A percentile compares a stretch with the other conserved stretches of the same genome.
Conservation (phyloP, 2,329 filamentous ascomycete species). For the Neofusicoccum parvum region DNA sequence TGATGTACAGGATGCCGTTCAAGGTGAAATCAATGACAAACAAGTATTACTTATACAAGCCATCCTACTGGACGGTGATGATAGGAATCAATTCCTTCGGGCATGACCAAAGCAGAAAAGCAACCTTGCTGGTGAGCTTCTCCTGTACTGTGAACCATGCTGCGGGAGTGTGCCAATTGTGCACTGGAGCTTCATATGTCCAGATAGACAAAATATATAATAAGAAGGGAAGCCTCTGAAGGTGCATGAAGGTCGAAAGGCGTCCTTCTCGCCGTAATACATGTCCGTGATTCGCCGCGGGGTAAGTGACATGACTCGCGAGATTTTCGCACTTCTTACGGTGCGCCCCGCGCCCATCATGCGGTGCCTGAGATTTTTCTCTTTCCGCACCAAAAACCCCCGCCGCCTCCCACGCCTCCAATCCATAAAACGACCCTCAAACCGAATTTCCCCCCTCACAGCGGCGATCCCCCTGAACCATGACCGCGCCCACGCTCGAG, state of each 20-base stretch:
- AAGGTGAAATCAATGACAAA: not conserved
- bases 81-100: not conserved
- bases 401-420: not conserved
- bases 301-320: conserved; percentile 3
- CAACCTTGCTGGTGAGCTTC: not conserved
- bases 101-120: not conserved
- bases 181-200: no score
- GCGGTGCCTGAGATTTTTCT: not conserved
- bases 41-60: not conserved
- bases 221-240: not conserved
- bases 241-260: no score
- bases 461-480: not conserved
- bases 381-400: no score
- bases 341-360: not conserved
- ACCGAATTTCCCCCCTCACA: no score
- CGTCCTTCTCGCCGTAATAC: not conserved
- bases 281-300: not conserved
- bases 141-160: not conserved
- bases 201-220: no score
- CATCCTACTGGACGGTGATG: not conserved
- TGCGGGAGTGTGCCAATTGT: no score
- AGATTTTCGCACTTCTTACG: not conserved
- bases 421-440: not conserved
- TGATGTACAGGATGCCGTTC: not conserved
- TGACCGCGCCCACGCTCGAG: conserved; percentile 6